Evolutionary conservation across 768 basidiomycete species (phyloP), one percentile per base, ranked within the genome.

Genomic region (Termitomyces sp.): DNA sequence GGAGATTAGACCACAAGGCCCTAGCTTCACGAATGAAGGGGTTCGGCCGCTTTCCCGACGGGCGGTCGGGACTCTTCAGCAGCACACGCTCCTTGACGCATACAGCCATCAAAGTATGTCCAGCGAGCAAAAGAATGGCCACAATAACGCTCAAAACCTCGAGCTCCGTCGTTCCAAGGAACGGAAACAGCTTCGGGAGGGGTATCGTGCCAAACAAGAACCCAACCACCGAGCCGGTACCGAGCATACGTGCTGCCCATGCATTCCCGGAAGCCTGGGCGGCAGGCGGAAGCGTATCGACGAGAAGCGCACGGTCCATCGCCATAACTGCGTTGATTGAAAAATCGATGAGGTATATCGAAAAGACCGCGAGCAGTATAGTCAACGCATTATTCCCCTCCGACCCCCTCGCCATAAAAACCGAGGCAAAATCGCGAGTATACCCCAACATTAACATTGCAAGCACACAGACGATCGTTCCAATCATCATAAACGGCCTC

Each of bases 221-320:
- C 0, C 94, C 95, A 2, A 85, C 75, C 0, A 96, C 87, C 54
- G 90, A 86, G 11, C 95, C 95, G 27, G 95, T 65, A 1, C 91
- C 92, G 44, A 90, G 74, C 92, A 97, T 95, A n/a, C 89, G 77
- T 0, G 91, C 92, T 0, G 93, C 95, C 95, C 95, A 98, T 0
- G 95, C 95, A 66, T 95, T 97, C 0, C 90, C 95, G 9, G 81
- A 75, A 6, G 94, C 85, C 69, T 98, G 95, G 25, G 83, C 76
- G 1, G 80, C 68, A 0, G 89, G 74, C 0, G 93, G 87, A 4
- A 96, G 70, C 0, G 82, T 89, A 67, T 98, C 95, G 0, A 98
- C 92, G 8, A 98, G 76, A 10, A 97, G 80, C 0, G 95, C 92
- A 47, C 95, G 89, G 68, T 97, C 93, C 19, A 93, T 84, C 0